Evolutionary conservation across 2,329 filamentous ascomycete genomes (phyloP).

Genomic region (Fusarium buxicola): DNA sequence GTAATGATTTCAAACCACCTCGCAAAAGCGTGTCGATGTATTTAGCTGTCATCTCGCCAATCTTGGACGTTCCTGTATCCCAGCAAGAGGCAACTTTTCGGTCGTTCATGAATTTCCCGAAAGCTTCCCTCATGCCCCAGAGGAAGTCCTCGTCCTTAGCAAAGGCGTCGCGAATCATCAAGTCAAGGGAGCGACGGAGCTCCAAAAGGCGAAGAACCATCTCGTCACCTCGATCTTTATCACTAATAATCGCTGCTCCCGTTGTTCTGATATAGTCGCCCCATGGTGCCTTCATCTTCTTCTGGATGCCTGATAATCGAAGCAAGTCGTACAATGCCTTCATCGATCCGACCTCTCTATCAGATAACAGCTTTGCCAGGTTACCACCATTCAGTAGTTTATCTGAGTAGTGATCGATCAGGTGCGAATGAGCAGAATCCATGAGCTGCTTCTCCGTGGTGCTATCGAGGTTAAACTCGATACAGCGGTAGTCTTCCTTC

Average conservation of each 20-base stretch:
- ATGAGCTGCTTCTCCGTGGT: constrained; percentile 84
- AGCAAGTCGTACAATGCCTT: constrained; percentile 83
- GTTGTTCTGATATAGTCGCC: constrained; percentile 80
- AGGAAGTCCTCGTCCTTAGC: constrained; percentile 79
- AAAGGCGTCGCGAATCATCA: constrained; percentile 82
- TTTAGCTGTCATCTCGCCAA: constrained; percentile 98
- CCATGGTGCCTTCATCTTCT: constrained; percentile 78
- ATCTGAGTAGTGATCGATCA: constrained; percentile 76
- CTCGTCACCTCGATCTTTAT: constrained; percentile 80
- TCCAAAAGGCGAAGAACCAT: constrained; percentile 89
- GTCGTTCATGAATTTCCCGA: constrained; percentile 93
- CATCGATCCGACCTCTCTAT: constrained; percentile 76
- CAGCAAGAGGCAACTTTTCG: constrained; percentile 78
- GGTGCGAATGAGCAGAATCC: constrained; percentile 75
- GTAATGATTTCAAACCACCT: constrained; percentile 86
- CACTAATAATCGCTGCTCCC: constrained; percentile 82
- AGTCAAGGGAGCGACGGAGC: constrained; percentile 82
- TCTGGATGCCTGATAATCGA: constrained; percentile 75
- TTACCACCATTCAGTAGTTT: constrained; percentile 74
- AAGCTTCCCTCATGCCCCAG: constrained; percentile 84
- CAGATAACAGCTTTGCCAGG: constrained; percentile 78
- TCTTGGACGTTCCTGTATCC: constrained; percentile 88
- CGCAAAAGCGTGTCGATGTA: constrained; percentile 91
- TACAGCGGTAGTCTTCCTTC: constrained; percentile 80
- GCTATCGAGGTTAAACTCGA: constrained; percentile 83